phyloP scores from a whole-genome alignment of 2,329 filamentous ascomycete genomes.

The Epichloe scottii region DNA sequence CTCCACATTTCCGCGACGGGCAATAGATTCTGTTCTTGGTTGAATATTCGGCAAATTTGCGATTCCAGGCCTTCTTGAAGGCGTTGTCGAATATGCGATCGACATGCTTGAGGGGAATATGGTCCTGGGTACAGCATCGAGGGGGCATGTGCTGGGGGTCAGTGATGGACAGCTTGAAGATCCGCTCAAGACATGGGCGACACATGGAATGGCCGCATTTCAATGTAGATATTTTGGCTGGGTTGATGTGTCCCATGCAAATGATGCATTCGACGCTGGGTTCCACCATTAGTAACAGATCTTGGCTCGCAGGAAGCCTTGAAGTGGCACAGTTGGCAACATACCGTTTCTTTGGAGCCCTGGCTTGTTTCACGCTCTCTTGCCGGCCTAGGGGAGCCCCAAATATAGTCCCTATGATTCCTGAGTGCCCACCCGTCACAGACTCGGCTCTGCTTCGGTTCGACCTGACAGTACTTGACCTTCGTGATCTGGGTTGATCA shows the following conservation, averaged over 20 bases:
- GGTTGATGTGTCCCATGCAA: constrained; percentile 57
- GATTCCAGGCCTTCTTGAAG: constrained; percentile 73
- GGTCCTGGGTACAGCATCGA: constrained; percentile 60
- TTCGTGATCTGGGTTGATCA: constrained; percentile 6
- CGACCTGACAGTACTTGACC: constrained; percentile 8
- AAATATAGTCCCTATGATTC: constrained; percentile 17
- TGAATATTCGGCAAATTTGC: constrained; percentile 65
- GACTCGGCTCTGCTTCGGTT: constrained; percentile 10
- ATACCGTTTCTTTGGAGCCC: constrained; percentile 8
- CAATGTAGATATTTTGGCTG: constrained; percentile 54
- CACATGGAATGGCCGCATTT: constrained; percentile 77
- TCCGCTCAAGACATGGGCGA: constrained; percentile 57
- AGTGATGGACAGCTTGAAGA: constrained; percentile 62
- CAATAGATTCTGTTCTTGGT: constrained; percentile 69
- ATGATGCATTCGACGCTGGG: constrained; percentile 57
- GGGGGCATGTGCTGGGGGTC: constrained; percentile 79
- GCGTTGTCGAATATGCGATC: constrained; percentile 58
- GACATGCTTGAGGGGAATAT: constrained; percentile 65
- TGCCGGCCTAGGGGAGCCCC: constrained; percentile 14
- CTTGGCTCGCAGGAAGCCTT: neutral
- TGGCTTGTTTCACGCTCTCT: constrained; percentile 11
- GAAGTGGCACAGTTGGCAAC: neutral
- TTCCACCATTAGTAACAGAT: constrained; percentile 7
- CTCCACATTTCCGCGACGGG: constrained; percentile 56
- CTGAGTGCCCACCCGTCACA: constrained; percentile 10